Conservation (phyloP, 2,329 filamentous ascomycete genomes). For the Talaromyces sp. region DNA sequence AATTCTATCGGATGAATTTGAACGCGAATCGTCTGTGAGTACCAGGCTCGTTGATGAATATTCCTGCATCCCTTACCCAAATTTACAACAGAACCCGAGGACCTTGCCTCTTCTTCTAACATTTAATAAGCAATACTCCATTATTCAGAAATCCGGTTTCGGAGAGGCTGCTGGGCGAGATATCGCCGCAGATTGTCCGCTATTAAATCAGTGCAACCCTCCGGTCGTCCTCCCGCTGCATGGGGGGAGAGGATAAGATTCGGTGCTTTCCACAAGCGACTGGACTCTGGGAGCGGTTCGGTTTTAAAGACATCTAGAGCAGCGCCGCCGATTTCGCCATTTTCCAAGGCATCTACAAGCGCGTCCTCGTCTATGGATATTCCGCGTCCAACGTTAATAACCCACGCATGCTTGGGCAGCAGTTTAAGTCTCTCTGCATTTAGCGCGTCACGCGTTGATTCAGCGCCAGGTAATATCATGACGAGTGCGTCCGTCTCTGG, state of each 20-base stretch:
- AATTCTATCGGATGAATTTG: neutral
- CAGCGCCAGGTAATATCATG: conserved; percentile 62
- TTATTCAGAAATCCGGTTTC: conserved; percentile 48
- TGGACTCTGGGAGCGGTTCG: conserved; percentile 67
- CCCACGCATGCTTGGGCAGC: conserved; percentile 60
- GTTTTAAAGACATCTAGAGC: conserved; percentile 77
- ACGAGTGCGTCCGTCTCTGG: conserved; percentile 61
- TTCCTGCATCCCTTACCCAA: neutral
- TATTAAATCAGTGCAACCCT: conserved; percentile 59
- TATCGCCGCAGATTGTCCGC: conserved; percentile 60
- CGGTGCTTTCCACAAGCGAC: conserved; percentile 65
- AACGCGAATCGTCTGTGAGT: neutral
- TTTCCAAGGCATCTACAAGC: conserved; percentile 59
- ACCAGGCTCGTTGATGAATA: neutral
- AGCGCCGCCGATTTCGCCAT: conserved; percentile 59
- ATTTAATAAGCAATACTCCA: neutral
- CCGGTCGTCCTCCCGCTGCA: conserved; percentile 48
- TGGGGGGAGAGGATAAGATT: conserved; percentile 50
- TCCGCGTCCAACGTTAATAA: conserved; percentile 68
- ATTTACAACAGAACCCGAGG: neutral
- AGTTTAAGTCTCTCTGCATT: conserved; percentile 53
- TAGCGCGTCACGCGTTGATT: conserved; percentile 55
- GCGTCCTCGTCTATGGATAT: conserved; percentile 60
- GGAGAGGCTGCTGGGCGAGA: conserved; percentile 57
- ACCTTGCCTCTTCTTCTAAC: neutral